Conservation (phyloP, 352 stramenopile species). For the Phytopythium delawarense region DNA sequence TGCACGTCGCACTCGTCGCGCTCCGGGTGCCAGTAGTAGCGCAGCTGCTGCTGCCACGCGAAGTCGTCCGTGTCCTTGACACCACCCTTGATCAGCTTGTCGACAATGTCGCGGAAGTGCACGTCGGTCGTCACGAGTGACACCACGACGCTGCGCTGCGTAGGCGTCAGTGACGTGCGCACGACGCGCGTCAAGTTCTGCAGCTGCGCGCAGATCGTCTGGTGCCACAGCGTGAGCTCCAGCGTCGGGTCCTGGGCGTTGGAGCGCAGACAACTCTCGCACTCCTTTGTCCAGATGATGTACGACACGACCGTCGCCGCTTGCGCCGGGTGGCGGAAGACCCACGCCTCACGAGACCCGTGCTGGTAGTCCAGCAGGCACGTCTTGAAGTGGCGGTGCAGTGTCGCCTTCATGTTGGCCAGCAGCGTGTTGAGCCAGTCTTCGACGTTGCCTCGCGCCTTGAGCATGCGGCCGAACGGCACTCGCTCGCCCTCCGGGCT, state of each 20-base stretch:
- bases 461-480: constrained; percentile 64
- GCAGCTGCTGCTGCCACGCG: constrained; percentile 70
- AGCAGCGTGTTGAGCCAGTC: constrained; percentile 81
- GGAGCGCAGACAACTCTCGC: constrained; percentile 56
- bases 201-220: constrained; percentile 65
- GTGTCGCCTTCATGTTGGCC: constrained; percentile 62
- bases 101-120: constrained; percentile 75
- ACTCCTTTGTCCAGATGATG: constrained; percentile 80
- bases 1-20: constrained; percentile 52
- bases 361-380: constrained; percentile 89
- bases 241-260: constrained; percentile 43
- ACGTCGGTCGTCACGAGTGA: constrained; percentile 77
- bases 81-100: constrained; percentile 44
- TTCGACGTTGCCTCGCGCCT: constrained; percentile 84
- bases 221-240: constrained; percentile 55
- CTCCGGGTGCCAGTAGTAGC: constrained; percentile 70
- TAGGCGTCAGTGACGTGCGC: constrained; percentile 43
- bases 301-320: constrained; percentile 89
- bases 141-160: constrained; percentile 56
- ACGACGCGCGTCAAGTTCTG: constrained; percentile 65
- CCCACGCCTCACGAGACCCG: constrained; percentile 67
- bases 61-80: constrained; percentile 60
- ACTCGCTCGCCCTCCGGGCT: constrained; percentile 80
- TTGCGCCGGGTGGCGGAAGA: constrained; percentile 88
- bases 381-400: constrained; percentile 69